phyloP scores from a whole-genome alignment of 345 rosid genomes.

The Camelina sativa region DNA sequence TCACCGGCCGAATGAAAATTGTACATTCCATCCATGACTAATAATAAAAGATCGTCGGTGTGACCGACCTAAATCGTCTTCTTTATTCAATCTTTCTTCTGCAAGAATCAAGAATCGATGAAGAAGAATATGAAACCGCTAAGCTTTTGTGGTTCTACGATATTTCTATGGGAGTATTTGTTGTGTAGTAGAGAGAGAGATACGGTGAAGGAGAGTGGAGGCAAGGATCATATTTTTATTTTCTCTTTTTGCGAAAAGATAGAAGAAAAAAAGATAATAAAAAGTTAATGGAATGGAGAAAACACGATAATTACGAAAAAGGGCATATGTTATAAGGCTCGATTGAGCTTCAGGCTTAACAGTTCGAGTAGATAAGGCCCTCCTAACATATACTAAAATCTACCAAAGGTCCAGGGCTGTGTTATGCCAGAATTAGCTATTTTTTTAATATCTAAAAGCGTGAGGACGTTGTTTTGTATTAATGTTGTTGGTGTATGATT shows the following conservation, averaged over 20 bases:
- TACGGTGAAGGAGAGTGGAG: conserved; percentile 28
- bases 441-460: too few species aligned
- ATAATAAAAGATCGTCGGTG: conserved; percentile 19
- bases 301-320: conserved; percentile 23
- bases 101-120: conserved; percentile 2
- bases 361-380: background rate
- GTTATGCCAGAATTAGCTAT: background rate
- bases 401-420: background rate
- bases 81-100: background rate
- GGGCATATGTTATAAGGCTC: conserved; percentile 36
- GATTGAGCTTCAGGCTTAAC: conserved; percentile 15
- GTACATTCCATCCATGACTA: conserved; percentile 79
- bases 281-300: background rate
- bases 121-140: conserved; percentile 1
- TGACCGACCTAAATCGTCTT: background rate
- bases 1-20: conserved; percentile 52
- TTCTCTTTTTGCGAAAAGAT: conserved; percentile 27
- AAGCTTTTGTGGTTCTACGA: conserved; percentile 3
- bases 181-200: conserved; percentile 24
- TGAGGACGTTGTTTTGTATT: too few species aligned
- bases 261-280: background rate
- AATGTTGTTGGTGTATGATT: too few species aligned
- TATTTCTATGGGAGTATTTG: conserved; percentile 20
- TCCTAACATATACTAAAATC: background rate
- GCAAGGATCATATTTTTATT: conserved; percentile 42